These are phyloP conservation scores for Gastrolobium villosum DNA, from an alignment of 306 rosid species.

Conservation along the genomic window DNA sequence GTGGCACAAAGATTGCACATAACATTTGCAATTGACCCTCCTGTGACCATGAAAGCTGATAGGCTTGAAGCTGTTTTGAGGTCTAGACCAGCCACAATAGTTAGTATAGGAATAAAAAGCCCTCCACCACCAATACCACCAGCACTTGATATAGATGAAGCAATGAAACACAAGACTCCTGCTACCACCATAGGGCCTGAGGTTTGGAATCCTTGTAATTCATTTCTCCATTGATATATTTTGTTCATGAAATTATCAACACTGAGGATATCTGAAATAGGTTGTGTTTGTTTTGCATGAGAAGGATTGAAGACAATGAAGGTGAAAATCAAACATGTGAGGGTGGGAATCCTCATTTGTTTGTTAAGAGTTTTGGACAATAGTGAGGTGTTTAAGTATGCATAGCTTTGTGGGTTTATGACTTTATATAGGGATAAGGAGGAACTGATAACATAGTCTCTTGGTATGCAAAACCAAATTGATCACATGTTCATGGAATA, in stretches of 20 bases:
- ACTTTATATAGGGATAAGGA: conserved; percentile 43
- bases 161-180: conserved; percentile 67
- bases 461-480: not conserved
- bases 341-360: conserved; percentile 47
- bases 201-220: conserved; percentile 38
- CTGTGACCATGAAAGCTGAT: conserved; percentile 95
- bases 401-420: not conserved
- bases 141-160: conserved; percentile 87
- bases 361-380: conserved; percentile 15
- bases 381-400: not conserved
- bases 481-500: not conserved
- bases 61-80: conserved; percentile 85
- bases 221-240: conserved; percentile 50
- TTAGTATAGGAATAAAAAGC: conserved; percentile 76
- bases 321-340: conserved; percentile 48
- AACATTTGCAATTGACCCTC: conserved; percentile 87
- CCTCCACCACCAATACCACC: conserved; percentile 95
- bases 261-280: conserved; percentile 43
- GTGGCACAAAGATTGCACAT: conserved; percentile 57
- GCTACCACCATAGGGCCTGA: conserved; percentile 56
- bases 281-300: conserved; percentile 59
- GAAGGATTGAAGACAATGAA: conserved; percentile 51
- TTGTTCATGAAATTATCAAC: conserved; percentile 35
- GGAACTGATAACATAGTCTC: not conserved
- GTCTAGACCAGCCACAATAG: conserved; percentile 74